Base-by-base conservation (phyloP, 1,284 basidiomycete species). In the Ustilago shanxiensis region DNA sequence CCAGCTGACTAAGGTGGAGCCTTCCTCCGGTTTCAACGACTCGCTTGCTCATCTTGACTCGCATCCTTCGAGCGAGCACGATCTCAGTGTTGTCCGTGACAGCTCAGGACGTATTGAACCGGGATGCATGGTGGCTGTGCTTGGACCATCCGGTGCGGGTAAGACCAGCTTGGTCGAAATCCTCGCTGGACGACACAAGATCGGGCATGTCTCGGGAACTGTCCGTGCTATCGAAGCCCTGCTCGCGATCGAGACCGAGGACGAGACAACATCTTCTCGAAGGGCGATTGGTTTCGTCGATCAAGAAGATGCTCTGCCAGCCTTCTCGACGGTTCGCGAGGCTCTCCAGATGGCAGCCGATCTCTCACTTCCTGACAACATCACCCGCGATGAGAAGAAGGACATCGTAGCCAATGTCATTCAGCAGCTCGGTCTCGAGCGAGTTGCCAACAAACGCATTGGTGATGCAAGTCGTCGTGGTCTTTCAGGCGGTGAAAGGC, bases 91-190 rank as follows among this genome's bases (percentile, higher is more conserved):
- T 7, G 52, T 72, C 3, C 60, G 52, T 29, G 53, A 65, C 56
- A 72, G 60, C 62, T 80, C 72, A 0, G 79, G 77, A 8, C 45
- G 59, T 16, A 74, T 75, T 37, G 63, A 72, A 1, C 76, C 81
- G 1, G 81, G 81, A 4, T 44, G 47, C 22, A 80, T 83, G 67
- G 66, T 77, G 3, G 76, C 78, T 18, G 63, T 83, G 16, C 77
- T 83, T 1, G 81, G 81, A 16, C 73, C 81, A 26, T 72, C 67
- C 9, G 81, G 81, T 26, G 81, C 81, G 7, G 81, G 81, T 33
- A 83, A 83, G 62, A 79, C 75, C 8, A 81, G 75, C 13, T 59
- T 83, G 11, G 72, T 83, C 47, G 81, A 83, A 37, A 67, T 83
- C 22, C 65, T 83, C 10, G 79, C 77, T 2, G 81, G 81, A 3